Base-by-base conservation (phyloP, 2,329 filamentous ascomycete genomes). In the Monosporascus ibericus region DNA sequence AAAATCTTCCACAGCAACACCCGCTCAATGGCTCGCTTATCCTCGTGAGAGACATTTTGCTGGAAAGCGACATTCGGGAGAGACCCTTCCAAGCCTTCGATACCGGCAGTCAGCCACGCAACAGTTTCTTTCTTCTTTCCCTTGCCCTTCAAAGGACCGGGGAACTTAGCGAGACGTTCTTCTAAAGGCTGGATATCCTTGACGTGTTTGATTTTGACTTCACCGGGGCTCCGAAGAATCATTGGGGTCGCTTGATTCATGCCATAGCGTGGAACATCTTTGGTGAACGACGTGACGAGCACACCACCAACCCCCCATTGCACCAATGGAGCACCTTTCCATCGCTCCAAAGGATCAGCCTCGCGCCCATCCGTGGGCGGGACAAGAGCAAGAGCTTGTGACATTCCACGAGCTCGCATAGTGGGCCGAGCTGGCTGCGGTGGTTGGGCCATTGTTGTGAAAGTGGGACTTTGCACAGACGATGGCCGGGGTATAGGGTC, bases 121-220 rank as follows among this genome's bases (percentile, higher is more conserved):
- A 92, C 62, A 0, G 90, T 81, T 51, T 99, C 92, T 74, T 97
- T 99, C 77, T 99, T 99, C 77, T 96, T 97, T 1, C 86, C 84
- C 66, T 96, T 97, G 40, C 85, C 81, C 68, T 87, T 91, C 27
- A 99, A 74, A 3, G 95, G 94, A 0, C 94, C 94, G 0, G 94
- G 94, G 63, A 97, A 97, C 60, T 86, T 90, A 18, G 83, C 79
- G 48, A 94, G 73, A 2, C 85, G 80, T 36, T 94, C 90, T 24
- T 82, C 75, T 8, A 91, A 73, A 5, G 88, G 84, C 44, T 89
- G 74, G 30, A 90, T 75, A 44, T 91, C 84, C 65, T 87, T 94
- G 56, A 89, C 79, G 60, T 81, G 87, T 56, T 84, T 80, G n/a
- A 92, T 74, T 61, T 85, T 90, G 24, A 96, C 82, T 60, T 92